Evolutionary conservation across 2,329 filamentous ascomycete species (phyloP).

Genomic region (Chalara sp.): DNA sequence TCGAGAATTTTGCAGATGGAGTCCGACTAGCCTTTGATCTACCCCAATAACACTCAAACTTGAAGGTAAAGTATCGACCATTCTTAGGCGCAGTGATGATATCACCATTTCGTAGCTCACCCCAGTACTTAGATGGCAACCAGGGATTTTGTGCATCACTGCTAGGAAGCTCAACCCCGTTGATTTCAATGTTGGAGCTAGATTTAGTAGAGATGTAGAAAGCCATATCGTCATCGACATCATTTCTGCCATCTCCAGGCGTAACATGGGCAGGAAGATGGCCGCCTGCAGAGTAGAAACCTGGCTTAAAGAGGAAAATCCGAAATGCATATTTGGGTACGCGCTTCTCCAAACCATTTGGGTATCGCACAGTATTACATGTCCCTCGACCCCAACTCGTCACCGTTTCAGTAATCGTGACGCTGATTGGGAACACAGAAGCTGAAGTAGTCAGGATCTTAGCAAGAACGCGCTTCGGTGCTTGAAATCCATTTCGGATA

Average conservation of each 20-base stretch:
- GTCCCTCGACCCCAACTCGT: constrained; percentile 72
- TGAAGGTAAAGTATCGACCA: constrained; percentile 22
- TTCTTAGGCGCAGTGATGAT: constrained; percentile 52
- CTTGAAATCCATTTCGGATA: constrained; percentile 18
- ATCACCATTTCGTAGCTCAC: constrained; percentile 71
- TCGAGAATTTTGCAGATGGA: too few relatives aligned
- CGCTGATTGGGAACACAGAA: constrained; percentile 57
- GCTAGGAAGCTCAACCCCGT: constrained; percentile 58
- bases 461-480: constrained; percentile 46
- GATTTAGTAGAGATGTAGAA: constrained; percentile 78
- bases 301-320: constrained; percentile 65
- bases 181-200: constrained; percentile 68
- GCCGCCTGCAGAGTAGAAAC: constrained; percentile 49
- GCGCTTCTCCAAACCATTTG: constrained; percentile 54
- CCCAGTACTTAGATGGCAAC: constrained; percentile 48
- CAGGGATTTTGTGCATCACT: constrained; percentile 46
- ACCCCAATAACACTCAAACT: constrained; percentile 26
- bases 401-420: constrained; percentile 60
- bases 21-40: constrained; percentile 8
- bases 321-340: constrained; percentile 80
- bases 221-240: constrained; percentile 33
- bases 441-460: constrained; percentile 57
- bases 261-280: neutral
- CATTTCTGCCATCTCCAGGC: constrained; percentile 9
- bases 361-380: constrained; percentile 62